Evolutionary conservation across 331 rosid species (phyloP).

Genomic region (Malus hybrid): DNA sequence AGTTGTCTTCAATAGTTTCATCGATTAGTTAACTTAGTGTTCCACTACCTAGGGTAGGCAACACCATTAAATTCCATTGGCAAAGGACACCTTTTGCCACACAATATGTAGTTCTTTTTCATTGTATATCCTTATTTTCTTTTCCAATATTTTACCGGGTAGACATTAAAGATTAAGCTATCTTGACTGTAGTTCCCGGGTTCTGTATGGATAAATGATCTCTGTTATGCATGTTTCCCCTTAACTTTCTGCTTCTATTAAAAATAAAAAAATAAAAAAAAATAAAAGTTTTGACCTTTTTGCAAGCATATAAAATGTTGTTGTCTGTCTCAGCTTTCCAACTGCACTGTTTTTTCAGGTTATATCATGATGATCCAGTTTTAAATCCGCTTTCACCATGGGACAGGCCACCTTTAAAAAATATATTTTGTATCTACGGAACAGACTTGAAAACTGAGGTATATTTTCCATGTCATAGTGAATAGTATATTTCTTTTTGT

Average conservation of each 20-base stretch:
- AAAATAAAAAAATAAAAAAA: background rate
- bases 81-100: background rate
- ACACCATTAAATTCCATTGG: background rate
- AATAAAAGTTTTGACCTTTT: background rate
- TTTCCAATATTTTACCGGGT: background rate
- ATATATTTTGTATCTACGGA: slow-evolving; percentile 88
- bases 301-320: background rate
- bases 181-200: background rate
- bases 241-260: background rate
- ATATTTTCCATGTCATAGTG: slow-evolving; percentile 13
- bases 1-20: background rate
- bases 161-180: background rate
- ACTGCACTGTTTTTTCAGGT: slow-evolving; percentile 50
- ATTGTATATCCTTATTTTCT: background rate
- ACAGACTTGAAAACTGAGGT: slow-evolving; percentile 85
- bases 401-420: slow-evolving; percentile 95
- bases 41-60: background rate
- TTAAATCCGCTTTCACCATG: slow-evolving; percentile 93
- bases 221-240: background rate
- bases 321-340: slow-evolving; percentile 9
- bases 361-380: slow-evolving; percentile 72
- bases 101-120: background rate
- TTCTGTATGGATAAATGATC: background rate
- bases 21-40: background rate
- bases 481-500: background rate